Evolutionary conservation across 129 eudicot genomes (phyloP).

Genomic region (Arctium minus): DNA sequence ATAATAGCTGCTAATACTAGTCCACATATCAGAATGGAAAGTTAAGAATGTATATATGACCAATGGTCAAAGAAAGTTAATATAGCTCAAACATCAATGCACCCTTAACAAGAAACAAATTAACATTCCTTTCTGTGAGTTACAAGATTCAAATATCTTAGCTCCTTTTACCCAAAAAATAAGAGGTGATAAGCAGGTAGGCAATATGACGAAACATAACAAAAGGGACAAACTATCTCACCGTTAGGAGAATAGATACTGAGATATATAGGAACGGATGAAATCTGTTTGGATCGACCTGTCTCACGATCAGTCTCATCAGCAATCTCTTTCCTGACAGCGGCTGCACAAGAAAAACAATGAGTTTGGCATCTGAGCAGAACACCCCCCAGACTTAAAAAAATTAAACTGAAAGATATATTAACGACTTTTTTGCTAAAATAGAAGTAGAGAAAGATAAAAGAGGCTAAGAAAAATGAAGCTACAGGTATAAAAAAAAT

Average conservation of each 20-base stretch:
- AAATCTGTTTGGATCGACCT: constrained; percentile 76
- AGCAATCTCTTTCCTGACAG: constrained; percentile 89
- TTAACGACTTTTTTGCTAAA: not conserved
- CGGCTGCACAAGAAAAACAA: constrained; percentile 58
- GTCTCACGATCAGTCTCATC: constrained; percentile 99
- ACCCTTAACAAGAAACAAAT: not conserved
- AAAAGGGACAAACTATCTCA: constrained; percentile 21
- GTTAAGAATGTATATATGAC: constrained; percentile 1
- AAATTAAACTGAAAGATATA: not conserved
- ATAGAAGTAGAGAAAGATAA: not conserved
- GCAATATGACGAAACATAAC: not conserved
- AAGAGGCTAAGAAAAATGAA: not conserved
- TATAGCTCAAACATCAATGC: not conserved
- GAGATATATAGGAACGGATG: constrained; percentile 89
- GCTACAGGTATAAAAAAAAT: not conserved
- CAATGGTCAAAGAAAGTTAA: not conserved
- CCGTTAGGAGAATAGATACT: constrained; percentile 95
- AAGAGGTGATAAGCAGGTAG: not conserved
- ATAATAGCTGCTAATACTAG: not conserved
- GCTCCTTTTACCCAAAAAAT: not conserved
- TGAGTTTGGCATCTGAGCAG: not conserved
- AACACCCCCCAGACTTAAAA: not conserved
- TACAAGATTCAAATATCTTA: not conserved
- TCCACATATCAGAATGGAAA: not conserved
- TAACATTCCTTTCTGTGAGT: not conserved